Percentiles rank a stretch among this genome's conserved stretches.
These are phyloP conservation scores for Amanita inopinata DNA, from an alignment of 768 basidiomycete genomes.

Conservation along the genomic window DNA sequence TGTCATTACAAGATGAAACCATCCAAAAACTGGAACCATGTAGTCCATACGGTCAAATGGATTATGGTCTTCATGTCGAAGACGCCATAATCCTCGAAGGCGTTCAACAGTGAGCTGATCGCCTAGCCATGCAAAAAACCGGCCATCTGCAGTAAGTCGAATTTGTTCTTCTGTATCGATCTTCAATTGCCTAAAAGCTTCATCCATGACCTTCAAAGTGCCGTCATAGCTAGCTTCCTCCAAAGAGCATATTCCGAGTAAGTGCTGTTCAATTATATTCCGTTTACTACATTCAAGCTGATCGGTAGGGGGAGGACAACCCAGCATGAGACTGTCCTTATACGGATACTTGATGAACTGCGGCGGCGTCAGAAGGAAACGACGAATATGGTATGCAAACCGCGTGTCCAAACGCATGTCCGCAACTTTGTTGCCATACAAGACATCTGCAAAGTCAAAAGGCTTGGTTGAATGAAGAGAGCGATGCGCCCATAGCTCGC, in stretches of 20 bases:
- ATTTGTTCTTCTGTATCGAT: constrained; percentile 13
- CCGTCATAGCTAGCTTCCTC: constrained; percentile 32
- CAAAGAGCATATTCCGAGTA: constrained; percentile 25
- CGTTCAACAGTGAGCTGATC: constrained; percentile 29
- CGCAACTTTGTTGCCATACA: too few relatives aligned
- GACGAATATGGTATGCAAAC: too few relatives aligned
- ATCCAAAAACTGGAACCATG: constrained; percentile 23
- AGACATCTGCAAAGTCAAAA: too few relatives aligned
- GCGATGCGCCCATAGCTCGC: too few relatives aligned
- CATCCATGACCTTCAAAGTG: constrained; percentile 19
- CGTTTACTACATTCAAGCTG: too few relatives aligned
- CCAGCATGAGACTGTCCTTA: too few relatives aligned
- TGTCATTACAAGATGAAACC: constrained; percentile 33
- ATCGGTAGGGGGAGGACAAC: too few relatives aligned
- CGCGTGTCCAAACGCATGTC: too few relatives aligned
- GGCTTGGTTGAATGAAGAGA: too few relatives aligned
- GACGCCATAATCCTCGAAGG: constrained; percentile 27
- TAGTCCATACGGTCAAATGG: constrained; percentile 29
- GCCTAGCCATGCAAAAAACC: constrained; percentile 23
- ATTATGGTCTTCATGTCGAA: constrained; percentile 26
- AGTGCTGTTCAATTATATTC: constrained; percentile 21
- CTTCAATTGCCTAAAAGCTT: constrained; percentile 23
- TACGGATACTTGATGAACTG: too few relatives aligned
- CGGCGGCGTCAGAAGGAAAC: too few relatives aligned
- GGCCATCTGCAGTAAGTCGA: constrained; percentile 15